Percentiles rank a stretch among this genome's conserved stretches.
Evolutionary conservation across 1,284 basidiomycete species (phyloP).

Genomic region (Austroboletus olivaceoglutinosus): DNA sequence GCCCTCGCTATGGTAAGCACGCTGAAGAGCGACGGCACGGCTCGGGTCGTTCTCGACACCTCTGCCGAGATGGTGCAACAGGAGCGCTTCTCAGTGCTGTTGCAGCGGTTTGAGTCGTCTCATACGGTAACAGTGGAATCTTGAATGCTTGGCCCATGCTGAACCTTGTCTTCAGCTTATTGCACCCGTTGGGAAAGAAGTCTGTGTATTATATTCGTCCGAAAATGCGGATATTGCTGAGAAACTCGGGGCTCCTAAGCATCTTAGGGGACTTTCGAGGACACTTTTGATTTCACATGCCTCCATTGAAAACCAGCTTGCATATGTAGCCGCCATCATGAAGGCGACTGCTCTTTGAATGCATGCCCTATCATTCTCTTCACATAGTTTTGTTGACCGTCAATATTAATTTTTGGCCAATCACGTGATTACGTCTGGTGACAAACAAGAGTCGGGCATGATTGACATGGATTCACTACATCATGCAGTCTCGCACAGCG

Average conservation of each 20-base stretch:
- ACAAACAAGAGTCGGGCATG: constrained; percentile 22
- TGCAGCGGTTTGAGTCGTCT: constrained; percentile 44
- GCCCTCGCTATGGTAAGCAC: constrained; percentile 48
- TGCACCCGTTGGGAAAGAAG: constrained; percentile 44
- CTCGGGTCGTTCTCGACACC: constrained; percentile 40
- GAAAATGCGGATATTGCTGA: constrained; percentile 42
- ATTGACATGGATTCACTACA: constrained; percentile 2
- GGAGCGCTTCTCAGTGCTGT: constrained; percentile 44
- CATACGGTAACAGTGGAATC: constrained; percentile 45
- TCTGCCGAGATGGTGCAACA: constrained; percentile 41
- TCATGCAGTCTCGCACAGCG: constrained; percentile 50
- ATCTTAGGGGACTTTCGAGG: constrained; percentile 34
- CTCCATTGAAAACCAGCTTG: constrained; percentile 32
- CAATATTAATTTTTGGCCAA: too few species aligned
- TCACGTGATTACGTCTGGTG: not conserved
- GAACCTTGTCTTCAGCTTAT: constrained; percentile 45
- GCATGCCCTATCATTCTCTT: not conserved
- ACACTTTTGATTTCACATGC: constrained; percentile 37
- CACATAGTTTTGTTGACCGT: too few species aligned
- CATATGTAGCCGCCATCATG: constrained; percentile 35
- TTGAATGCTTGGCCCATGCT: constrained; percentile 9
- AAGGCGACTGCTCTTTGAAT: constrained; percentile 18
- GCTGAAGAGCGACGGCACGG: constrained; percentile 50
- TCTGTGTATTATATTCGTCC: constrained; percentile 55
- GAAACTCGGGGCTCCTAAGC: constrained; percentile 37